Conservation (phyloP, 495 filamentous ascomycete species). For the Podospora sp. region DNA sequence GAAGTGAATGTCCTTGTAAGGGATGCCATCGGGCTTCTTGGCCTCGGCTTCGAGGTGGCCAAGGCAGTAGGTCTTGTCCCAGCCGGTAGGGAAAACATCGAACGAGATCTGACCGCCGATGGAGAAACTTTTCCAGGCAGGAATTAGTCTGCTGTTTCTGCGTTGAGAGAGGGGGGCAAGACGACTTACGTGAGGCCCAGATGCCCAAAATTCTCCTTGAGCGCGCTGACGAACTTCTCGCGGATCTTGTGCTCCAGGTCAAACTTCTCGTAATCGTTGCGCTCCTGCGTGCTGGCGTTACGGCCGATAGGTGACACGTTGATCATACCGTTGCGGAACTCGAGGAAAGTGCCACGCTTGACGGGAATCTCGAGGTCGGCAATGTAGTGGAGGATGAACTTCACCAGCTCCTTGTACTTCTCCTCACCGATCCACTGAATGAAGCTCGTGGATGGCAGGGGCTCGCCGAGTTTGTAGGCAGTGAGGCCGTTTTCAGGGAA, state of each 20-base stretch:
- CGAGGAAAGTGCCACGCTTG: slow-evolving; percentile 94
- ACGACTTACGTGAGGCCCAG: slow-evolving; percentile 77
- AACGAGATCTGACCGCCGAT: slow-evolving; percentile 98
- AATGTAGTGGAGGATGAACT: slow-evolving; percentile 85
- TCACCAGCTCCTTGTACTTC: slow-evolving; percentile 84
- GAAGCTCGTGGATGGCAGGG: slow-evolving; percentile 75
- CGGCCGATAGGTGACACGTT: slow-evolving; percentile 92
- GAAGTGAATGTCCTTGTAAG: slow-evolving; percentile 91
- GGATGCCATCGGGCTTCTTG: slow-evolving; percentile 62
- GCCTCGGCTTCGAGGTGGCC: slow-evolving; percentile 83
- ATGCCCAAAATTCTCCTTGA: slow-evolving; percentile 81
- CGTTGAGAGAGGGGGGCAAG: not conserved
- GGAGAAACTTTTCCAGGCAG: slow-evolving; percentile 58
- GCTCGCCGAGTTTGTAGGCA: slow-evolving; percentile 77
- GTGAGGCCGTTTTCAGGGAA: slow-evolving; percentile 95
- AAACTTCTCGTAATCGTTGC: slow-evolving; percentile 75
- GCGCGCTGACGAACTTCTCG: slow-evolving; percentile 66
- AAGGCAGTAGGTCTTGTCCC: slow-evolving; percentile 99
- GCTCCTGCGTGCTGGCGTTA: slow-evolving; percentile 80
- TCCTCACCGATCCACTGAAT: slow-evolving; percentile 92
- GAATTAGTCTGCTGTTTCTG: not conserved
- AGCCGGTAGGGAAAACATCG: slow-evolving; percentile 94
- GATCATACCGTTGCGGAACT: slow-evolving; percentile 97
- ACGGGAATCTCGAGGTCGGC: slow-evolving; percentile 83
- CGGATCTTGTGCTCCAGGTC: slow-evolving; percentile 77